Conservation (phyloP, 345 rosid species). For the Microcos paniculata region DNA sequence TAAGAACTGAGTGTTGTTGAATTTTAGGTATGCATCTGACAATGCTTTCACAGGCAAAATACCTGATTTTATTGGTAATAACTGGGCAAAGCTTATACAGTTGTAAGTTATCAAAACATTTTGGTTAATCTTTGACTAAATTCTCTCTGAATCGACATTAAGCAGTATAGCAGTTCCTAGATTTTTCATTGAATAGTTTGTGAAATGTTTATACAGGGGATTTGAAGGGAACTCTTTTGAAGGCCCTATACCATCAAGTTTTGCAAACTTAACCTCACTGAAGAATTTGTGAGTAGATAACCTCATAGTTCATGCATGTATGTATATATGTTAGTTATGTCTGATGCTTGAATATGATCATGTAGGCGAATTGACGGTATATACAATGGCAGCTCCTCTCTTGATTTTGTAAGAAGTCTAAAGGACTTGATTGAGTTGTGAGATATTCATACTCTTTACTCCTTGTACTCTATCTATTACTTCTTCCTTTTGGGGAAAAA, state of each 20-base stretch:
- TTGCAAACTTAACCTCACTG: constrained; percentile 32
- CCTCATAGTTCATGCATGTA: too few relatives aligned
- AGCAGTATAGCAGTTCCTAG: too few relatives aligned
- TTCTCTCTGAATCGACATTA: too few relatives aligned
- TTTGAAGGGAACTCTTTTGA: constrained; percentile 35
- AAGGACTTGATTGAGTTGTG: constrained; percentile 28
- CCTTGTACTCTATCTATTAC: neutral
- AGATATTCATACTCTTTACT: constrained; percentile 10
- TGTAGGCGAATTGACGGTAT: constrained; percentile 40
- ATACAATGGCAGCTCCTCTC: constrained; percentile 35
- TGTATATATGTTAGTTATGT: too few relatives aligned
- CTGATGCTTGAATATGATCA: too few relatives aligned
- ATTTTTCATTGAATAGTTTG: neutral
- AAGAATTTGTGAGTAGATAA: constrained; percentile 31
- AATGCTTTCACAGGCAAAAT: constrained; percentile 33
- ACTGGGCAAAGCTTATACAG: constrained; percentile 19
- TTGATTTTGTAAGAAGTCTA: constrained; percentile 46
- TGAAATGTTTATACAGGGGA: constrained; percentile 19
- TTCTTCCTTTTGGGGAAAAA: too few relatives aligned
- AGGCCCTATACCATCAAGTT: constrained; percentile 40
- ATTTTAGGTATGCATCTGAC: constrained; percentile 31
- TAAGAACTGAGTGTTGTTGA: neutral
- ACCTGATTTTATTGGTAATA: constrained; percentile 32
- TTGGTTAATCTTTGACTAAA: neutral
- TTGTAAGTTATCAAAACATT: too few relatives aligned